Evolutionary conservation across 2,329 filamentous ascomycete genomes (phyloP).

Genomic region (Xenosphaeropsis pyriputrescens): DNA sequence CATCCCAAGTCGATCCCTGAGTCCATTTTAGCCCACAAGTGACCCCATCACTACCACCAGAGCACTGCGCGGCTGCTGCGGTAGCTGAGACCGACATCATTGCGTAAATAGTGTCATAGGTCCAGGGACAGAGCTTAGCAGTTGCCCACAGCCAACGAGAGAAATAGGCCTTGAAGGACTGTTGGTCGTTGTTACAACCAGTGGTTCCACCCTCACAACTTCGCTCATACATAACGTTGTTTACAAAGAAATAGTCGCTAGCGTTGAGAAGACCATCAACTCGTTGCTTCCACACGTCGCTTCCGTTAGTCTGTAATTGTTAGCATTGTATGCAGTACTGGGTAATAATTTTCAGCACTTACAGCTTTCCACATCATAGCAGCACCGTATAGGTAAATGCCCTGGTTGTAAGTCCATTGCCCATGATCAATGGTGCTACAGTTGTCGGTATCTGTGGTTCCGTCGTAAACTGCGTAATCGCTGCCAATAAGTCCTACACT

Average conservation of each 20-base stretch:
- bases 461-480: slow-evolving; percentile 45
- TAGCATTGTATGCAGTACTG: background rate
- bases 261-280: slow-evolving; percentile 39
- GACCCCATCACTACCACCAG: slow-evolving; percentile 37
- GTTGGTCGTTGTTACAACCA: slow-evolving; percentile 45
- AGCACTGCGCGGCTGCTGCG: slow-evolving; percentile 42
- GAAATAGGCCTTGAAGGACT: slow-evolving; percentile 52
- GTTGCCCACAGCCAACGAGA: slow-evolving; percentile 44
- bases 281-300: slow-evolving; percentile 38
- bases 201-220: slow-evolving; percentile 45
- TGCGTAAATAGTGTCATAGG: slow-evolving; percentile 34
- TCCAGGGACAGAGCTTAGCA: slow-evolving; percentile 49
- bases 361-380: slow-evolving; percentile 56
- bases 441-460: slow-evolving; percentile 36
- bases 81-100: slow-evolving; percentile 36
- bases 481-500: slow-evolving; percentile 41
- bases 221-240: slow-evolving; percentile 44
- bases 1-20: slow-evolving; percentile 37
- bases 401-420: slow-evolving; percentile 57
- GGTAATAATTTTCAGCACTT: slow-evolving; percentile 9
- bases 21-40: slow-evolving; percentile 49
- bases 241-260: slow-evolving; percentile 35
- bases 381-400: slow-evolving; percentile 51
- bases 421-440: slow-evolving; percentile 42
- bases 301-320: slow-evolving; percentile 24